Base-by-base conservation (phyloP, 805 yeast genomes). In the Kuraishia borneana region DNA sequence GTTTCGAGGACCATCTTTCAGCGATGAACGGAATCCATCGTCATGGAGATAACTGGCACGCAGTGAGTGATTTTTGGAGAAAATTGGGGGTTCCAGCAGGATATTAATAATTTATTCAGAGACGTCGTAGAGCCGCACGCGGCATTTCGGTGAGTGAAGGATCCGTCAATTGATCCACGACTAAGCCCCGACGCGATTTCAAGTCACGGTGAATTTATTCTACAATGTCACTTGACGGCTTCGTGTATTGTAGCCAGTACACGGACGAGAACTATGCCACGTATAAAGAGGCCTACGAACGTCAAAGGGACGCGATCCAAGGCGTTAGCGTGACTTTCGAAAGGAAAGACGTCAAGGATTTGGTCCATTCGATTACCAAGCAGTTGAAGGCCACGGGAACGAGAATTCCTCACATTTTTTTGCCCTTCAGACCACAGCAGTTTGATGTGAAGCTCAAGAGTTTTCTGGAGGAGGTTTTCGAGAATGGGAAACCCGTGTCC, bases 21-120 rank as follows among this genome's bases (percentile, higher is more conserved):
- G 76, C 76, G 1, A 65, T 76, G 75, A 70, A 73, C 46, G 82
- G 70, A 1, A 67, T 77, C 13, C 52, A 59, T 32, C 39, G 58
- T 35, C 46, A 54, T 27, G 49, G 50, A 31, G 44, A 61, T 39
- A 53, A 68, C 34, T 56, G 80, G 60, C 71, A 74, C 35, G 96
- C 94, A 1, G 95, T 87, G 8, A 67, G 85, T 44, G 97, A 89
- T 53, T 83, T 58, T 52, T 89, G 96, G 95, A 63, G 97, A 37
- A 88, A 88, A 51, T 58, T 79, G 31, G 95, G 94, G 6, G 65
- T 58, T 29, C 81, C 87, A 10, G 74, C 68, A 36, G 92, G 85
- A 0, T 77, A 72, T 41, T 80, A 45, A 40, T 5, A 6, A 27
- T 17, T 16, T 16, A 7, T 21, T 21, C n/a, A n/a, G n/a, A n/a